Percentiles rank a stretch among this genome's conserved stretches.
phyloP scores from a whole-genome alignment of 2,329 filamentous ascomycete species.

The Dothideomycetes sp. region DNA sequence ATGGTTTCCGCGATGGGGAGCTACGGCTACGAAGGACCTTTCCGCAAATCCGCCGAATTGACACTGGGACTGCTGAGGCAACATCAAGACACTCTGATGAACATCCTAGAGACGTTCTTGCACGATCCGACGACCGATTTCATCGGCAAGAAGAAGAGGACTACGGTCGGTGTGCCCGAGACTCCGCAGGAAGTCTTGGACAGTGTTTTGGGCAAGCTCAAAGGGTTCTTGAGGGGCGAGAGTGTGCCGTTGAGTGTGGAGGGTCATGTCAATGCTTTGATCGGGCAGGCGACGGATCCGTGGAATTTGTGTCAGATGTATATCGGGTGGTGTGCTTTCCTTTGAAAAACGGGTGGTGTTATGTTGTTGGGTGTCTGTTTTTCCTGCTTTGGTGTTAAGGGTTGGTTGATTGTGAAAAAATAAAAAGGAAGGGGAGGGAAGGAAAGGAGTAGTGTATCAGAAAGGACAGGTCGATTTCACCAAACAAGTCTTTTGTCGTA shows the following conservation, averaged over 20 bases:
- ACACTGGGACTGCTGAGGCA: slow-evolving; percentile 75
- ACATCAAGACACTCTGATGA: slow-evolving; percentile 94
- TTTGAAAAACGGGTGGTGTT: too few relatives aligned
- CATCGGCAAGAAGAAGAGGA: slow-evolving; percentile 58
- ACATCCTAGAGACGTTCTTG: slow-evolving; percentile 91
- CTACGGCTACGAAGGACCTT: slow-evolving; percentile 85
- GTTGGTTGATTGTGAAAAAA: too few relatives aligned
- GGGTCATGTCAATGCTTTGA: slow-evolving; percentile 93
- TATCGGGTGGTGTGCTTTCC: slow-evolving; percentile 80
- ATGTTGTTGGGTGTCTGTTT: too few relatives aligned
- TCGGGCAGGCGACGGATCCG: slow-evolving; percentile 73
- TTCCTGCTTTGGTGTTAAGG: too few relatives aligned
- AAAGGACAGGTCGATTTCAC: too few relatives aligned
- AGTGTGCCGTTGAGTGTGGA: slow-evolving; percentile 90
- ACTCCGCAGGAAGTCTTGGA: slow-evolving; percentile 76
- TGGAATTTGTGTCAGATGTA: slow-evolving; percentile 86
- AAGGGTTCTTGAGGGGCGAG: slow-evolving; percentile 74
- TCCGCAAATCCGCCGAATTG: slow-evolving; percentile 81
- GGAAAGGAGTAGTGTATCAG: too few relatives aligned
- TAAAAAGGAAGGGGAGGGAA: too few relatives aligned
- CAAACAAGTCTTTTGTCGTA: too few relatives aligned
- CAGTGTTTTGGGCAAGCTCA: slow-evolving; percentile 77
- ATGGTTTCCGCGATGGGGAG: slow-evolving; percentile 97
- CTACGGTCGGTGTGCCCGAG: slow-evolving; percentile 49
- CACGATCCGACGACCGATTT: slow-evolving; percentile 95